These are phyloP conservation scores for Lumnitzera racemosa DNA, from an alignment of 345 rosid species.

Conservation along the genomic window DNA sequence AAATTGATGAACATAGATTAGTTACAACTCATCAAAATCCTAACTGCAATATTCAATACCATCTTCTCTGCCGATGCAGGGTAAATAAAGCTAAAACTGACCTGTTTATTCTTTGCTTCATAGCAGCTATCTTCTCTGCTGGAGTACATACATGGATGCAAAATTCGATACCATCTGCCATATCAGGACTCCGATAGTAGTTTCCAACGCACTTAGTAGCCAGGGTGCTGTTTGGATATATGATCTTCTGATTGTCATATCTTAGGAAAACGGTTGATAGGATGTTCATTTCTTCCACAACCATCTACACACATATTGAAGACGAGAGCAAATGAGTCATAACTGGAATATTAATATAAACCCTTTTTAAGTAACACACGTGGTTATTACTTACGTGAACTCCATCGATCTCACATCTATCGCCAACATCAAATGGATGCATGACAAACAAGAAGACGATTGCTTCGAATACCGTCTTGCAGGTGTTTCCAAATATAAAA, in stretches of 20 bases:
- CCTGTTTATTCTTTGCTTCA: constrained; percentile 68
- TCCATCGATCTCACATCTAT: constrained; percentile 76
- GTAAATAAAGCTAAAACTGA: background rate
- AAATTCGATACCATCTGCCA: constrained; percentile 82
- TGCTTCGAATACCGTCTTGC: constrained; percentile 75
- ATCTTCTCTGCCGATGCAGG: no score
- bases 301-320: constrained; percentile 32
- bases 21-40: no score
- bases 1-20: no score
- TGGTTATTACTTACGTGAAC: constrained; percentile 43
- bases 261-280: constrained; percentile 76
- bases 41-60: no score
- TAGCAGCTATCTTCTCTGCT: constrained; percentile 46
- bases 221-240: constrained; percentile 59
- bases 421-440: constrained; percentile 96
- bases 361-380: background rate
- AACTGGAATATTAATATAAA: background rate
- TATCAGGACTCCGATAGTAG: constrained; percentile 86
- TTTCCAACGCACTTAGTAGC: constrained; percentile 63
- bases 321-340: background rate
- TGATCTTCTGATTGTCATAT: constrained; percentile 68
- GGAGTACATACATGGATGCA: constrained; percentile 70
- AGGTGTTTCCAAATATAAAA: constrained; percentile 79
- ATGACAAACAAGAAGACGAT: constrained; percentile 73
- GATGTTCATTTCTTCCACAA: constrained; percentile 99